Conservation (phyloP, 2,329 filamentous ascomycete genomes). For the Fusarium buharicum region DNA sequence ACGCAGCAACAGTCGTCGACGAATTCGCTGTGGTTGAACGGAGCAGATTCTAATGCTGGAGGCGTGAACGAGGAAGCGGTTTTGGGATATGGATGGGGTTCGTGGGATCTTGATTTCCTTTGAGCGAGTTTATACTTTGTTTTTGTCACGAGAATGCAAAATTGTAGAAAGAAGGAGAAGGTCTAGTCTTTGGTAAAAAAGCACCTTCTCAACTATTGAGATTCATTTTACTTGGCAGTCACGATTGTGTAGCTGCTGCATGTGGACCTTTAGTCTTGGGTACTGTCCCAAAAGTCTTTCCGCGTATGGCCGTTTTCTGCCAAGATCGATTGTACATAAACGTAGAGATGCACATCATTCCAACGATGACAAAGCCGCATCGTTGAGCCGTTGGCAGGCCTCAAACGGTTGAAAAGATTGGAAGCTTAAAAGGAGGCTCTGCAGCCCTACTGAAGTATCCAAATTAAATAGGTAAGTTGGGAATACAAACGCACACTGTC, state of each 20-base stretch:
- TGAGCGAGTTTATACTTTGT: too few species aligned
- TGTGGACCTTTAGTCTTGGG: too few species aligned
- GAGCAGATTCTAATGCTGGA: slow-evolving; percentile 16
- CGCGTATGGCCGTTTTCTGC: background rate
- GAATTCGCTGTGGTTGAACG: slow-evolving; percentile 40
- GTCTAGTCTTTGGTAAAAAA: too few species aligned
- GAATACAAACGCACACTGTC: too few species aligned
- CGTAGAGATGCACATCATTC: slow-evolving; percentile 7
- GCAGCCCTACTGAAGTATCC: slow-evolving; percentile 13
- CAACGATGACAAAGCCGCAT: slow-evolving; percentile 19
- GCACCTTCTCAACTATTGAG: background rate
- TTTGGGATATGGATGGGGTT: slow-evolving; percentile 42
- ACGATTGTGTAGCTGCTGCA: too few species aligned
- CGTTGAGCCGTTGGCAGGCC: slow-evolving; percentile 2
- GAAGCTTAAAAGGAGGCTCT: slow-evolving; percentile 27
- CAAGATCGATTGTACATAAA: background rate
- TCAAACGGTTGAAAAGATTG: slow-evolving; percentile 4
- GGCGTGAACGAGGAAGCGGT: slow-evolving; percentile 36
- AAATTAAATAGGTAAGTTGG: too few species aligned
- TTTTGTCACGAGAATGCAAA: too few species aligned
- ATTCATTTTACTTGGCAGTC: background rate
- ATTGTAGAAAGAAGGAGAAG: too few species aligned
- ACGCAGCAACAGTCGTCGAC: slow-evolving; percentile 31
- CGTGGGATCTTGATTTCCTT: slow-evolving; percentile 45
- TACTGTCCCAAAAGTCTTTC: background rate